Evolutionary conservation across 805 yeast genomes (phyloP), one percentile per base, ranked within the genome.

Genomic region (Nakazawaea ernobii): DNA sequence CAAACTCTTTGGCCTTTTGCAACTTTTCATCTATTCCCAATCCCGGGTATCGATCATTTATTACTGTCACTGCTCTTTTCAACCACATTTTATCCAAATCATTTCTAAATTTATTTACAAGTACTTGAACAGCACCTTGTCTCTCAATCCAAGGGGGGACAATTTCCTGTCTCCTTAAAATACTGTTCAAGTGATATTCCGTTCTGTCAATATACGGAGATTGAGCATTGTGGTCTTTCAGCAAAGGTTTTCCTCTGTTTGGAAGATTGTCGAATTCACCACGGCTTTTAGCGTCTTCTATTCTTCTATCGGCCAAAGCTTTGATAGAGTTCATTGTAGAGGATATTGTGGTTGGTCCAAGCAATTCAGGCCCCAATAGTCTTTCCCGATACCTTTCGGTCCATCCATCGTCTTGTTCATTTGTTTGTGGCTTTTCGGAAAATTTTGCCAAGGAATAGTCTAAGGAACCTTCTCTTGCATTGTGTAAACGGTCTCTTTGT

Each of bases 131-230:
- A 1, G 77, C 71, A 15, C 77, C 70, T 61, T 86, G 94, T 47
- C 78, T 82, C 55, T 88, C 95, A 33, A 90, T 83, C 97, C 97
- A 90, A 0, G 95, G 95, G 0, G 96, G 96, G 9, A 81, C 68
- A 1, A 87, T 81, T 42, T 87, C 90, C 61, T 90, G 96, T 38
- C 78, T 75, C 52, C 74, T 77, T 48, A 90, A 65, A 39, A 90
- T 83, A 52, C 86, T 80, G 63, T 90, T 90, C 66, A 90, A 63
- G 59, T 88, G 87, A 60, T 82, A 87, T 55, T 84, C 95, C 46
- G 80, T 86, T 50, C 75, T 75, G 61, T 79, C 94, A 49, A 74
- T 69, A 62, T 71, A 84, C 40, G 79, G 84, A 60, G 68, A 78
- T 53, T 65, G 68, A n/a, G 64, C 61, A 45, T 67, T 60, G 41